These are phyloP conservation scores for Eucalyptus virginea DNA, from an alignment of 345 rosid species.

Conservation along the genomic window DNA sequence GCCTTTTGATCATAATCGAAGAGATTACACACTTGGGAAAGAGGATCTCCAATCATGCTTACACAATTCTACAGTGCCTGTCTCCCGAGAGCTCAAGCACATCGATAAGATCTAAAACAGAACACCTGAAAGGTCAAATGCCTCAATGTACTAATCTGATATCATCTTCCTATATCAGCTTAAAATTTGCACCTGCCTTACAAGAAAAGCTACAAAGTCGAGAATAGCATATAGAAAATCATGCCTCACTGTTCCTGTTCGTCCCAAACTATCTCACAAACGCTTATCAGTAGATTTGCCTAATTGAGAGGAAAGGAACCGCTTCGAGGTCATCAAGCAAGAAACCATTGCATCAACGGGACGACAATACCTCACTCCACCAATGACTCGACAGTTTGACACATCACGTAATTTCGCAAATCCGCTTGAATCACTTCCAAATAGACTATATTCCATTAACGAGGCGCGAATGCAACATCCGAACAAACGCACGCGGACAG, in stretches of 20 bases:
- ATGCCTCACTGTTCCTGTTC: background rate
- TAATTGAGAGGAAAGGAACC: background rate
- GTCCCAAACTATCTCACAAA: background rate
- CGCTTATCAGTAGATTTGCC: background rate
- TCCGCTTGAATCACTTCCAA: background rate
- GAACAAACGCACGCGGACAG: background rate
- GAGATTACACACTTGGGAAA: background rate
- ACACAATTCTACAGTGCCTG: background rate
- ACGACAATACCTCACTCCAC: background rate
- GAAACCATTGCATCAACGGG: background rate
- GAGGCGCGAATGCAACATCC: background rate
- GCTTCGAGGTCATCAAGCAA: background rate
- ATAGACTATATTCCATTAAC: background rate
- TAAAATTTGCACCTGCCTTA: background rate
- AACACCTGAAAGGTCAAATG: background rate
- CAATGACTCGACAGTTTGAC: background rate
- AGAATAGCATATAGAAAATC: background rate
- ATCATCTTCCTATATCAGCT: background rate
- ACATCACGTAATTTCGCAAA: background rate
- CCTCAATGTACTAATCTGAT: background rate
- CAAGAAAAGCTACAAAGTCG: background rate
- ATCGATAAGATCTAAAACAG: background rate
- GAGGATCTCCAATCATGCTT: background rate
- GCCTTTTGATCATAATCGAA: background rate
- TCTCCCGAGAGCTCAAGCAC: background rate